Evolutionary conservation across 306 rosid genomes (phyloP).

Genomic region (Acmispon strigosus): DNA sequence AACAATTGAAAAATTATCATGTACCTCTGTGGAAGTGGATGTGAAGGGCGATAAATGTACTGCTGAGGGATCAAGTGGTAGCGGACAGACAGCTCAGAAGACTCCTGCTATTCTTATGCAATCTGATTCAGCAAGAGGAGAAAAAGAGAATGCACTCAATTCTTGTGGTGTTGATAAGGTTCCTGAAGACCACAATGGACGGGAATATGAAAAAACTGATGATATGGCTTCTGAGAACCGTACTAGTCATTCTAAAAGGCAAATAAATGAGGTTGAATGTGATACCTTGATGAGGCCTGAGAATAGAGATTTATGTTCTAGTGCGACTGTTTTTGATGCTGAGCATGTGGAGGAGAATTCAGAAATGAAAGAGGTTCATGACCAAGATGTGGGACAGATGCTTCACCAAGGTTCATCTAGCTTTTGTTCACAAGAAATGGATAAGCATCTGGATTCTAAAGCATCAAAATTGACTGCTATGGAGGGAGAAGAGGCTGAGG

Average conservation of each 20-base stretch:
- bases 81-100: constrained; percentile 24
- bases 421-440: constrained; percentile 38
- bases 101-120: constrained; percentile 22
- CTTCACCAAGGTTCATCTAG: constrained; percentile 14
- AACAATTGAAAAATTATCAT: constrained; percentile 3
- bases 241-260: constrained; percentile 27
- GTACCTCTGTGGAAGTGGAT: constrained; percentile 27
- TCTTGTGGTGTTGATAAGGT: constrained; percentile 23
- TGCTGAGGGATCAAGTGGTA: constrained; percentile 18
- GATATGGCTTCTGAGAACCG: constrained; percentile 1
- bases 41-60: constrained; percentile 7
- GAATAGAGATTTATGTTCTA: constrained; percentile 29
- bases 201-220: constrained; percentile 27
- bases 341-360: constrained; percentile 21
- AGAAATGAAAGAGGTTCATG: constrained; percentile 26
- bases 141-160: constrained; percentile 16
- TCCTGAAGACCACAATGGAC: constrained; percentile 29
- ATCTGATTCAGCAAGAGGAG: constrained; percentile 26
- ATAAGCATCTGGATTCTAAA: constrained; percentile 27
- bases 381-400: constrained; percentile 23
- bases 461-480: constrained; percentile 27
- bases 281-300: constrained; percentile 10
- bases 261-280: constrained; percentile 12
- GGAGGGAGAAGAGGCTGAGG: constrained; percentile 51
- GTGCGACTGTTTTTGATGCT: constrained; percentile 14